Base-by-base conservation (phyloP, 2,329 filamentous ascomycete species). In the Alternaria viburni region DNA sequence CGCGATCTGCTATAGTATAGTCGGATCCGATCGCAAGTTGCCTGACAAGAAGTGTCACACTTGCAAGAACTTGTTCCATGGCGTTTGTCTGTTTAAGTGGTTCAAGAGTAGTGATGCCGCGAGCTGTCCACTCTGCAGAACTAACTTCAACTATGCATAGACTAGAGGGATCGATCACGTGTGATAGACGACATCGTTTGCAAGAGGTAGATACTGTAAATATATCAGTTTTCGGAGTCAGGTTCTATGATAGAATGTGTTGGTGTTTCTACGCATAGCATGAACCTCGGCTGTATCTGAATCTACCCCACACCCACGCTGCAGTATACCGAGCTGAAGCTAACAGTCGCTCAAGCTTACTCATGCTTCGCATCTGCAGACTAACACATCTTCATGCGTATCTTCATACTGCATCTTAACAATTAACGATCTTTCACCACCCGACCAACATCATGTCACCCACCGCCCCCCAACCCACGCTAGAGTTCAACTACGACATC, bases 1-100 rank as follows among this genome's bases (percentile, higher is more conserved):
- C 77, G 93, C 96, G 10, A 98, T 98, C 77, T 98, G 95, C 84
- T 98, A 98, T 83, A 93, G 90, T 63, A 93, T 99, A 75, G 93
- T 99, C 67, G 93, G 93, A 17, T 89, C 88, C 8, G 94, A 97
- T 79, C 92, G 92, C 84, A 91, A 91, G 80, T 88, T 97, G 79
- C 96, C 96, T 0, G 95, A 96, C 79, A 98, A 98, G 85, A 86
- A 88, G 58, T 99, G 96, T 79, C 85, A 87, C 50, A 98, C 95
- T 2, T 99, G 96, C 86, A 95, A 93, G 84, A 95, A 99, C 81
- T 83, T 92, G 57, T 99, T 98, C 84, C 96, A 99, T 81, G 87
- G 90, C 1, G 88, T 88, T 3, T 99, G 96, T 82, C 81, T 99
- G 81, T 97, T 93, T 83, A 94, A 95, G 81, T 99, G 96, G 96